Percentiles rank a stretch among this genome's conserved stretches.
These are phyloP conservation scores for Helicocarpus griseus DNA, from an alignment of 2,329 filamentous ascomycete genomes.

Conservation along the genomic window DNA sequence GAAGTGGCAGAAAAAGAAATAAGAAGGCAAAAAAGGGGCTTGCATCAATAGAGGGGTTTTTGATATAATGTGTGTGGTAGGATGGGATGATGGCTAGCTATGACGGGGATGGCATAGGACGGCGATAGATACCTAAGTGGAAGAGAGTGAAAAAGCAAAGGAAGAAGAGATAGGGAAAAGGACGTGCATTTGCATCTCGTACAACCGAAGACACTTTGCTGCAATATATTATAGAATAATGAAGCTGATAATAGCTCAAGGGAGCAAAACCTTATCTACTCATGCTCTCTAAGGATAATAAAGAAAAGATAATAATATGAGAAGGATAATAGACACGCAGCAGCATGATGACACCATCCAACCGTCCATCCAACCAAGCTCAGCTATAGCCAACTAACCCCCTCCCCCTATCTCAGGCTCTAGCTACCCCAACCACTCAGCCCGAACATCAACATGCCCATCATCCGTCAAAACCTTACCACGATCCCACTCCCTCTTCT, in stretches of 20 bases:
- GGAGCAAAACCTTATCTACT: too few relatives aligned
- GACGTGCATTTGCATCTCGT: neutral
- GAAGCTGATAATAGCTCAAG: too few relatives aligned
- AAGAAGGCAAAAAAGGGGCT: neutral
- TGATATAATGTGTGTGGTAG: too few relatives aligned
- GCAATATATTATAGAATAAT: too few relatives aligned
- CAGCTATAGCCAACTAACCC: too few relatives aligned
- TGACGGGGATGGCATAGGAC: too few relatives aligned
- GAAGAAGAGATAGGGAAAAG: too few relatives aligned
- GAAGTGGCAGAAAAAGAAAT: neutral
- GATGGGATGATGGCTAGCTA: neutral
- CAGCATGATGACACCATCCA: neutral
- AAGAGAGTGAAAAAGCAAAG: too few relatives aligned
- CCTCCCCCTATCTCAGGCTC: neutral
- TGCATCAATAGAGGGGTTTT: too few relatives aligned
- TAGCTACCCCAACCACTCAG: constrained; percentile 33
- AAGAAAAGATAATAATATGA: neutral
- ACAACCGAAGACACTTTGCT: neutral
- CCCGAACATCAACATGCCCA: constrained; percentile 42
- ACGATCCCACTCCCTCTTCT: constrained; percentile 58
- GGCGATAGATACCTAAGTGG: too few relatives aligned
- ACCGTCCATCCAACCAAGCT: too few relatives aligned
- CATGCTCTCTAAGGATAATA: neutral
- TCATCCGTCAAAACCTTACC: constrained; percentile 52
- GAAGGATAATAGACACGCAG: neutral